Base-by-base conservation (phyloP, 768 basidiomycete species). In the Lepiota venenata region DNA sequence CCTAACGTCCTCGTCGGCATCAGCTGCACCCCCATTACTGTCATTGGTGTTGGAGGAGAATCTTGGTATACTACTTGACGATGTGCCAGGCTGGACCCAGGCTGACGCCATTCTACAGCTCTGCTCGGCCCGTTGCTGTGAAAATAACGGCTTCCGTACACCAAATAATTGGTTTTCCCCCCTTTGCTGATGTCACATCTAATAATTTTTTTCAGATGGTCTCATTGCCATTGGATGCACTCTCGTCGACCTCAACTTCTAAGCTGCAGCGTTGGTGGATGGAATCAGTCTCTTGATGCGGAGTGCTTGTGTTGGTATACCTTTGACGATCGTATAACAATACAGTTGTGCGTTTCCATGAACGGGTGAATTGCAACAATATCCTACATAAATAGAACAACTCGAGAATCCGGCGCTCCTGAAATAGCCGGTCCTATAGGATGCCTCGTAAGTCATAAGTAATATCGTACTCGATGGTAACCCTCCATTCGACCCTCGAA, bases 71-170 rank as follows among this genome's bases (percentile, higher is more conserved):
- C 50, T 35, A 27, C 21, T 20, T 29, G 40, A n/a, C 15, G 9
- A 6, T 42, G 18, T 49, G 15, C 1, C 18, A 25, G 32, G 32
- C 37, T 10, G 21, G 12, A 41, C 49, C 6, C 39, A 11, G 6
- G 27, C 49, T 36, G 20, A 47, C 32, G 4, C 32, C 39, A 32
- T 35, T 43, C 12, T 40, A 32, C 39, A 68, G 66, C 60, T 40
- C 63, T 53, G 57, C 62, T 25, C 65, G 68, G 50, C 50, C 67
- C 22, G 66, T 67, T 49, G 69, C 65, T 71, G 69, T 63, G 56
- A 57, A 20, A 55, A 66, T 57, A 66, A 68, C 59, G 58, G 37
- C 42, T 70, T 67, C 67, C 58, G 69, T 70, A 61, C 57, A 67
- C 45, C 32, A 7, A 32, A 7, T 8, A 32, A 3, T 11, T n/a